Evolutionary conservation across 192 early-diverging fungal species (phyloP).

Genomic region (Mortierella antarctica): DNA sequence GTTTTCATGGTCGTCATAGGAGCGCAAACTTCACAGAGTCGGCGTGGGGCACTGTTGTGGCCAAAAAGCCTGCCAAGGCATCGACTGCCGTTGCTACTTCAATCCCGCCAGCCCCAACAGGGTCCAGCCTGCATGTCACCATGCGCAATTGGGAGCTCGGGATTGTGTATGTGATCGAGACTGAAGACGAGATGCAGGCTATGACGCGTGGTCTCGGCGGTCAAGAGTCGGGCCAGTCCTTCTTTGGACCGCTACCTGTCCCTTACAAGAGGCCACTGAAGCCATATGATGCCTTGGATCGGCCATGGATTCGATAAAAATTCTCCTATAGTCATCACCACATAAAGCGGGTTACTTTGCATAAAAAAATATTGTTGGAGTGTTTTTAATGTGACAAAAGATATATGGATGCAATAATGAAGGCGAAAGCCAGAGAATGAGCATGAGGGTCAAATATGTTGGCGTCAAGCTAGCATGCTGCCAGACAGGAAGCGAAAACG

Average conservation of each 20-base stretch:
- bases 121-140: neutral
- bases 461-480: too few species aligned
- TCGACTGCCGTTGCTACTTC: slow-evolving; percentile 17
- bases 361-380: too few species aligned
- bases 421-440: too few species aligned
- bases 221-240: slow-evolving; percentile 10
- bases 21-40: slow-evolving; percentile 50
- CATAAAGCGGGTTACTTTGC: too few species aligned
- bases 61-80: slow-evolving; percentile 8
- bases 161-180: slow-evolving; percentile 28
- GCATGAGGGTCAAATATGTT: too few species aligned
- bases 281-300: slow-evolving; percentile 17
- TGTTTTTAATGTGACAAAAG: too few species aligned
- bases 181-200: slow-evolving; percentile 28
- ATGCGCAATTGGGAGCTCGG: slow-evolving; percentile 54
- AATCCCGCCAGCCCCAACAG: neutral
- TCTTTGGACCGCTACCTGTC: slow-evolving; percentile 46
- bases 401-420: too few species aligned
- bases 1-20: neutral
- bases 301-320: slow-evolving; percentile 21
- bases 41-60: slow-evolving; percentile 30
- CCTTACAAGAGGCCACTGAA: slow-evolving; percentile 33
- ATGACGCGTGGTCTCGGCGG: neutral
- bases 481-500: too few species aligned
- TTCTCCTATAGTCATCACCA: too few species aligned